These are phyloP conservation scores for Viola pubescens DNA, from an alignment of 441 rosid species.

Conservation along the genomic window DNA sequence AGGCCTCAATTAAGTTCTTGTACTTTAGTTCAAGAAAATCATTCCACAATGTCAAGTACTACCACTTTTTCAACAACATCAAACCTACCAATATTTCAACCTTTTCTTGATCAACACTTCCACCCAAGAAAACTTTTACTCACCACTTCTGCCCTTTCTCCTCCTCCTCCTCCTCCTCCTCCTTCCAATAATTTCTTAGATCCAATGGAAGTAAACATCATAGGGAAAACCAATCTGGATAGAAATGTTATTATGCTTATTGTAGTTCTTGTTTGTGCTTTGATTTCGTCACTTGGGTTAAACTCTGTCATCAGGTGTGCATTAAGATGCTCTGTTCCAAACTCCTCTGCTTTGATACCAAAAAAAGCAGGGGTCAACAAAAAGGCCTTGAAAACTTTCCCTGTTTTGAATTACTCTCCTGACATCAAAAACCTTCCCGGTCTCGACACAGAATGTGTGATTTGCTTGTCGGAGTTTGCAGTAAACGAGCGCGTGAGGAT, in stretches of 20 bases:
- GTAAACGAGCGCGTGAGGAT: constrained; percentile 58
- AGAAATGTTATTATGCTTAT: constrained; percentile 53
- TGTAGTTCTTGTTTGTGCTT: constrained; percentile 51
- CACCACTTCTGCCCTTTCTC: constrained; percentile 7
- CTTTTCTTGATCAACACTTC: constrained; percentile 26
- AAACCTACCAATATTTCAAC: constrained; percentile 22
- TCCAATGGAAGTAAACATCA: constrained; percentile 19
- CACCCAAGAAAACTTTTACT: constrained; percentile 52
- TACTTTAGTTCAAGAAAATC: neutral
- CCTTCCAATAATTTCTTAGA: constrained; percentile 15
- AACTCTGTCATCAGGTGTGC: constrained; percentile 48
- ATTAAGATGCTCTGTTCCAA: constrained; percentile 39
- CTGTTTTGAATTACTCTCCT: constrained; percentile 37
- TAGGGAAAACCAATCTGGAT: constrained; percentile 21
- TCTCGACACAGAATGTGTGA: constrained; percentile 54
- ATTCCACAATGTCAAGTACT: neutral
- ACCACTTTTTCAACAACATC: constrained; percentile 20
- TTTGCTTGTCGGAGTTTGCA: constrained; percentile 52
- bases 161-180: constrained; percentile 29
- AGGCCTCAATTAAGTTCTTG: no score
- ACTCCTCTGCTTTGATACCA: no score
- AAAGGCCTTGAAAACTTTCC: constrained; percentile 54
- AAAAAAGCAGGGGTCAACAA: constrained; percentile 32
- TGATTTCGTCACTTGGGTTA: constrained; percentile 49
- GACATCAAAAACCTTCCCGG: constrained; percentile 41